phyloP scores from a whole-genome alignment of 2,329 filamentous ascomycete species.

The Furcasterigmium sp. region DNA sequence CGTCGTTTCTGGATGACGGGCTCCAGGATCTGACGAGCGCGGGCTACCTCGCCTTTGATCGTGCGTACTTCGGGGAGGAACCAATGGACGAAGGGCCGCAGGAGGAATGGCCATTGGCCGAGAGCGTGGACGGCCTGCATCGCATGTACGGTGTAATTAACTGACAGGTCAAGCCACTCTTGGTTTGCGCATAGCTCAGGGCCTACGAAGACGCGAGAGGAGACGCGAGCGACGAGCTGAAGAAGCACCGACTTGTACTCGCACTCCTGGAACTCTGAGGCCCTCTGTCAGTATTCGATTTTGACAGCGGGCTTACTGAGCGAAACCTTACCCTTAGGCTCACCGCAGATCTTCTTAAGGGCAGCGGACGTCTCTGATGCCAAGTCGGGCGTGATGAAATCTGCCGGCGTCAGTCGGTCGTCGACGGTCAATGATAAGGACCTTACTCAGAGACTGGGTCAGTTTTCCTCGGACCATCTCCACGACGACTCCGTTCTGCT shows the following conservation, averaged over 20 bases:
- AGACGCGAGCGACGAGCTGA: conserved; percentile 39
- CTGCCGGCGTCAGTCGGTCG: too few species aligned
- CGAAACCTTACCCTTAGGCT: neutral
- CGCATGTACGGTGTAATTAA: conserved; percentile 17
- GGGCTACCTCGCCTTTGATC: conserved; percentile 28
- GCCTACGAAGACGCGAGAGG: conserved; percentile 44
- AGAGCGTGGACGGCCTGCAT: conserved; percentile 5
- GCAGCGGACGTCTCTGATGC: neutral
- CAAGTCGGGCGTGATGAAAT: neutral
- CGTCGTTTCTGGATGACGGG: conserved; percentile 22
- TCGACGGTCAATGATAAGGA: too few species aligned
- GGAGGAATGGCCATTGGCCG: neutral
- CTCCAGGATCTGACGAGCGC: conserved; percentile 27
- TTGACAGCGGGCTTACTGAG: neutral
- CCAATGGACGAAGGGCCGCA: neutral
- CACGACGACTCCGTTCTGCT: neutral
- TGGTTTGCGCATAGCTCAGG: conserved; percentile 36
- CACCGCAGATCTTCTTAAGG: neutral
- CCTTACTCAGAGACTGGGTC: neutral
- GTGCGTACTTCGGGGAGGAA: conserved; percentile 13
- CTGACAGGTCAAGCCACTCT: conserved; percentile 38
- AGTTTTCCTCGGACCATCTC: neutral
- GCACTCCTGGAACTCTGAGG: conserved; percentile 16
- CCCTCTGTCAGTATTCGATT: neutral
- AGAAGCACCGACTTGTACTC: conserved; percentile 2